Percentiles rank a stretch among this genome's conserved stretches.
Evolutionary conservation across 2,329 filamentous ascomycete genomes (phyloP).

Genomic region (Hirsutella minnesotensis): DNA sequence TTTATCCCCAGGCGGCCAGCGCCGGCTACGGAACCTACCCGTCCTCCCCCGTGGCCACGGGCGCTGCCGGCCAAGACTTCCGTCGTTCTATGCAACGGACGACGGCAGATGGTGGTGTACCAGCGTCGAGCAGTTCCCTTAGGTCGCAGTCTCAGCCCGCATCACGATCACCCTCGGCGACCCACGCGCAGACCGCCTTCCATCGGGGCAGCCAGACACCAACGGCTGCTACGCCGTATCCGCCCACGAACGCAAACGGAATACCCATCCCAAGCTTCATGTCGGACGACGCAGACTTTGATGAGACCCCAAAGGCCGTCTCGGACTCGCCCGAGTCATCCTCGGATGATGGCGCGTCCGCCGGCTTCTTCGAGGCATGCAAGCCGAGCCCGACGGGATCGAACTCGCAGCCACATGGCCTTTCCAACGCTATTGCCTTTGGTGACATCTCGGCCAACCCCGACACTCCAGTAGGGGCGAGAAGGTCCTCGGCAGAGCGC

Average conservation of each 20-base stretch:
- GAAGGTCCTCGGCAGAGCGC: constrained; percentile 41
- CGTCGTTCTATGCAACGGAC: constrained; percentile 46
- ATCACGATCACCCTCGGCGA: constrained; percentile 29
- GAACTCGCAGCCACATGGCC: constrained; percentile 10
- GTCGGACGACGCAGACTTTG: constrained; percentile 39
- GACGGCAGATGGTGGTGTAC: constrained; percentile 33
- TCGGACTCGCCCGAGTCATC: constrained; percentile 36
- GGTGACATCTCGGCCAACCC: constrained; percentile 31
- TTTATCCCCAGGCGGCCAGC: constrained; percentile 33
- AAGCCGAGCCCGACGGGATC: constrained; percentile 16
- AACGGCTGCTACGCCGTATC: constrained; percentile 22
- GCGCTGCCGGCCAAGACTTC: constrained; percentile 35
- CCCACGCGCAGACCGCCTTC: constrained; percentile 12
- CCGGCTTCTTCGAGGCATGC: constrained; percentile 14
- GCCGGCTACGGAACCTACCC: constrained; percentile 40
- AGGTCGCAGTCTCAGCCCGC: constrained; percentile 58
- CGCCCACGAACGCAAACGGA: constrained; percentile 33
- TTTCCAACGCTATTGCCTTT: constrained; percentile 30
- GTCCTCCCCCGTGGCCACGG: constrained; percentile 39
- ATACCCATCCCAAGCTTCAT: constrained; percentile 43
- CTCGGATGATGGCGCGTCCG: constrained; percentile 31
- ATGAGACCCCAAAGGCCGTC: constrained; percentile 28
- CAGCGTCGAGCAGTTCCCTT: constrained; percentile 40
- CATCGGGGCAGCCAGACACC: constrained; percentile 19
- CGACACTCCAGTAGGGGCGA: constrained; percentile 26